phyloP scores from a whole-genome alignment of 768 basidiomycete species.

The Aureoboletus auriporus region DNA sequence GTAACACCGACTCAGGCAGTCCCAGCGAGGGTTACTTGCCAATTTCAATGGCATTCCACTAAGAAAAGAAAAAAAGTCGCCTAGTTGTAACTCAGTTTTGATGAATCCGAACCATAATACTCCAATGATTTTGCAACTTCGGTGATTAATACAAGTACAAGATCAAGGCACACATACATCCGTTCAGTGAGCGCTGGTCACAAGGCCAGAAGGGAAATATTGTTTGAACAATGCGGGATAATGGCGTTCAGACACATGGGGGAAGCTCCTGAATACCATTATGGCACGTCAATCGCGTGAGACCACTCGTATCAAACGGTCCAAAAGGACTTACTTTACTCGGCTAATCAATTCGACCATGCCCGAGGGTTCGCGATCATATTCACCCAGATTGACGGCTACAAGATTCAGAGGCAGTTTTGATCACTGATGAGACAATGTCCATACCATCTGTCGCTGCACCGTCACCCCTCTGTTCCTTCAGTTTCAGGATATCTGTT shows the following conservation, averaged over 20 bases:
- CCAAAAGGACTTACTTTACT: slow-evolving; percentile 56
- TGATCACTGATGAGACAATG: neutral
- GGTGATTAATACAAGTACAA: too few species aligned
- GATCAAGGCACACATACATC: neutral
- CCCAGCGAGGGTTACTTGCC: too few species aligned
- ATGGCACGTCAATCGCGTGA: neutral
- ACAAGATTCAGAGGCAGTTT: neutral
- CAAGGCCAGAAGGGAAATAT: slow-evolving; percentile 65
- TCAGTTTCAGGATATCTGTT: slow-evolving; percentile 56
- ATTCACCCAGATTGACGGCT: slow-evolving; percentile 85
- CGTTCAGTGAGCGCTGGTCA: slow-evolving; percentile 43
- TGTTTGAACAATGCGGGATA: slow-evolving; percentile 70
- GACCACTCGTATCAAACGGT: neutral
- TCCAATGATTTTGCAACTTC: too few species aligned
- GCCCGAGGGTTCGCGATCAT: slow-evolving; percentile 64
- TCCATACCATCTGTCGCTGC: slow-evolving; percentile 60
- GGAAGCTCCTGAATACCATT: slow-evolving; percentile 62
- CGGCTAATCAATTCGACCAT: slow-evolving; percentile 72
- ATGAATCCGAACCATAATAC: too few species aligned
- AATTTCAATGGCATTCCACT: too few species aligned
- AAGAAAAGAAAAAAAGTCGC: too few species aligned
- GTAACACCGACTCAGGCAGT: too few species aligned
- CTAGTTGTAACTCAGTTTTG: too few species aligned
- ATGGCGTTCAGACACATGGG: slow-evolving; percentile 73
- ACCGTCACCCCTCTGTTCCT: slow-evolving; percentile 51